Evolutionary conservation across 75 land plant species (phyloP).

Genomic region (Picea sitchensis): DNA sequence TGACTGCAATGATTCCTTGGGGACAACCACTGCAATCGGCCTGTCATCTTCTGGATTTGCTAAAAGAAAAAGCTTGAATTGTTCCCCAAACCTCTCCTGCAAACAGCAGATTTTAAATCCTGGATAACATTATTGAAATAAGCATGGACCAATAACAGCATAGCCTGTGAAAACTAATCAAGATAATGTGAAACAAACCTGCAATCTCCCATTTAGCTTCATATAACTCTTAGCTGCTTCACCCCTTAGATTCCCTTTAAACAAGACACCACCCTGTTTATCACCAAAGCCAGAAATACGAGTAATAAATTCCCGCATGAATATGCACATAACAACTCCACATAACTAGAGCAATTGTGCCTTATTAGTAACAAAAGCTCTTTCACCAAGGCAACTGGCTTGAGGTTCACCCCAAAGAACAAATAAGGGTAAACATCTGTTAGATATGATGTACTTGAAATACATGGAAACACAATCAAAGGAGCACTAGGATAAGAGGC

Average conservation of each 20-base stretch:
- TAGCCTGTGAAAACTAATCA: background rate
- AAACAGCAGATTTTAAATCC: background rate
- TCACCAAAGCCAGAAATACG: background rate
- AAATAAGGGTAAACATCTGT: background rate
- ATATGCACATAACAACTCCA: background rate
- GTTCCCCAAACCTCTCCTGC: constrained; percentile 87
- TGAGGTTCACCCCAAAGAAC: background rate
- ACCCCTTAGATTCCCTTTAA: constrained; percentile 86
- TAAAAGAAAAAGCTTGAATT: constrained; percentile 76
- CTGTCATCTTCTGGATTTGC: constrained; percentile 85
- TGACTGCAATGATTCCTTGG: constrained; percentile 59
- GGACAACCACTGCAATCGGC: constrained; percentile 86
- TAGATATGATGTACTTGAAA: background rate
- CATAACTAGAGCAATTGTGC: background rate
- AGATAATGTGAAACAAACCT: constrained; percentile 33
- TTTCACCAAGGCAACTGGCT: background rate
- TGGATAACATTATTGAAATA: background rate
- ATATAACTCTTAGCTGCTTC: constrained; percentile 66
- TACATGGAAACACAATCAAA: background rate
- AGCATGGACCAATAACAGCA: background rate
- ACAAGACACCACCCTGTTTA: constrained; percentile 72
- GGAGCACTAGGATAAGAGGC: background rate
- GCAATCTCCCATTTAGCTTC: constrained; percentile 55
- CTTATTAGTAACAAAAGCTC: background rate
- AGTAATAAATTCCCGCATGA: background rate